These are phyloP conservation scores for Gonapodya prolifera DNA, from an alignment of 192 early-diverging fungal species.

Conservation along the genomic window DNA sequence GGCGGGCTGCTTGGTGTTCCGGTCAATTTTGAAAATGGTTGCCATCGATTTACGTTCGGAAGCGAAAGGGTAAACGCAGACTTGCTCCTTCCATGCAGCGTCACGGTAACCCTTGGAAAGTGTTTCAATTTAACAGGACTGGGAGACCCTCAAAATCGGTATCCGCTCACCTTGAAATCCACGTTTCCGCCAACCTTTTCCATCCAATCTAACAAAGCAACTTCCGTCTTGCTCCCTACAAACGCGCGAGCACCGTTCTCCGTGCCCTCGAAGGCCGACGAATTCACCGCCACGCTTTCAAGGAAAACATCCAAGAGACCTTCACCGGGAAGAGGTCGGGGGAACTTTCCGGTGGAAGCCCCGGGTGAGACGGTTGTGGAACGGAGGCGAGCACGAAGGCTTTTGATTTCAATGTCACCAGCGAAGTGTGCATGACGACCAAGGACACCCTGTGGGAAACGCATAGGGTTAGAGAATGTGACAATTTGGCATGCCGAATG, in stretches of 20 bases:
- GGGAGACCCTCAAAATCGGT: too few relatives aligned
- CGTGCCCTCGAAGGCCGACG: constrained; percentile 49
- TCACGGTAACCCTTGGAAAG: constrained; percentile 53
- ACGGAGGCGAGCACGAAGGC: constrained; percentile 20
- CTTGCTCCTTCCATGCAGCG: constrained; percentile 35
- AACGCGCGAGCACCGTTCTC: neutral
- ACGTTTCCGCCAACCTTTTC: too few relatives aligned
- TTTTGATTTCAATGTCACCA: constrained; percentile 22
- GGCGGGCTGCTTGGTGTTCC: neutral
- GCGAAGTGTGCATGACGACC: constrained; percentile 39
- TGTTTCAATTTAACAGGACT: constrained; percentile 15
- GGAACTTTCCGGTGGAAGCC: constrained; percentile 10
- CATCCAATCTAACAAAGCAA: constrained; percentile 81
- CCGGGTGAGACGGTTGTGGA: constrained; percentile 21
- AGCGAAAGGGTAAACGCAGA: constrained; percentile 77
- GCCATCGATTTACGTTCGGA: constrained; percentile 90
- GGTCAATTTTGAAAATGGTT: constrained; percentile 47
- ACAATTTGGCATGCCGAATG: too few relatives aligned
- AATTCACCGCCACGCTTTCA: constrained; percentile 44
- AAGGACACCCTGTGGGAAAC: too few relatives aligned
- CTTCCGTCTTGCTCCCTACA: constrained; percentile 88
- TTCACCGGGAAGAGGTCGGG: constrained; percentile 26
- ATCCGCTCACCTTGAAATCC: too few relatives aligned
- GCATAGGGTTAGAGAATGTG: too few relatives aligned
- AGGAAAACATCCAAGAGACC: constrained; percentile 27